Percentiles rank a stretch among this genome's conserved stretches.
These are phyloP conservation scores for Leccinum fibrillosum DNA, from an alignment of 768 basidiomycete genomes.

Conservation along the genomic window DNA sequence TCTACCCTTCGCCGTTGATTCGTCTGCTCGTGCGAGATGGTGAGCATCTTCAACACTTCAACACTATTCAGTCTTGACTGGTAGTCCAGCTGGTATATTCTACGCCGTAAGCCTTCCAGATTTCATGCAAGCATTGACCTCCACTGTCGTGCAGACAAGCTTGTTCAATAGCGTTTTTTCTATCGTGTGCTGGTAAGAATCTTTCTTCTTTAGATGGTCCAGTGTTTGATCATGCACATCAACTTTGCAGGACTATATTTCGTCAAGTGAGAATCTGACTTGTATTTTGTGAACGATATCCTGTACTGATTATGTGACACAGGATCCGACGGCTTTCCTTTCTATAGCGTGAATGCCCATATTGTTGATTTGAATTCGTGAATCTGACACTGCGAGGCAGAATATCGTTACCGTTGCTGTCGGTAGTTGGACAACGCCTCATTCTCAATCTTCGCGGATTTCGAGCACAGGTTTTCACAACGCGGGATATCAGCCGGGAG, in stretches of 20 bases:
- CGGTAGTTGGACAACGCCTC: constrained; percentile 15
- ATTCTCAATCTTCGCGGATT: constrained; percentile 17
- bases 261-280: not conserved
- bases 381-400: not conserved
- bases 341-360: not conserved
- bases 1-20: not conserved
- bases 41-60: not conserved
- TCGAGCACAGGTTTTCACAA: not conserved
- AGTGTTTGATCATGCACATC: not conserved
- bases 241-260: not conserved
- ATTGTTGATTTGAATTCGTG: not conserved
- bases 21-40: not conserved
- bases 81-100: not conserved
- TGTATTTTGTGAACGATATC: not conserved
- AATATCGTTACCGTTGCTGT: constrained; percentile 11
- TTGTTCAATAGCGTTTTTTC: not conserved
- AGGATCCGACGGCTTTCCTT: not conserved
- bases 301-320: not conserved
- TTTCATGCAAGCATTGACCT: not conserved
- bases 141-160: not conserved
- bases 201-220: not conserved
- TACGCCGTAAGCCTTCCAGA: not conserved
- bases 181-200: not conserved
- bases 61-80: not conserved
- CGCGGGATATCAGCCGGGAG: constrained; percentile 5